These are phyloP conservation scores for Penicillium samsonianum DNA, from an alignment of 495 filamentous ascomycete genomes.

Conservation along the genomic window DNA sequence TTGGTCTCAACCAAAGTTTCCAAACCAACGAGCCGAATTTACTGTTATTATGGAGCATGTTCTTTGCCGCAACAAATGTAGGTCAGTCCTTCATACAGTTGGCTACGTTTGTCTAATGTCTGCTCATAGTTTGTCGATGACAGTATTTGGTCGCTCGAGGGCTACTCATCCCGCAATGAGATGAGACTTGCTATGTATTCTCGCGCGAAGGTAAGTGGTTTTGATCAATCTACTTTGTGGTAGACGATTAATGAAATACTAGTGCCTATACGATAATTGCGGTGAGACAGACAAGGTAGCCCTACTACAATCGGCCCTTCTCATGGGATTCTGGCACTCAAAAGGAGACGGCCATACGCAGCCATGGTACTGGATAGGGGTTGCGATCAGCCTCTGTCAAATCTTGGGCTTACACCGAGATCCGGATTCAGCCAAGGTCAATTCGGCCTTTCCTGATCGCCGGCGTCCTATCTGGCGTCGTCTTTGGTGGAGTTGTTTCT, in stretches of 20 bases:
- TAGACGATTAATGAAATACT: not conserved
- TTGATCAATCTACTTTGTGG: not conserved
- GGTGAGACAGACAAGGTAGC: conserved; percentile 36
- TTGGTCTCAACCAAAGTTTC: conserved; percentile 21
- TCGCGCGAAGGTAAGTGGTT: conserved; percentile 36
- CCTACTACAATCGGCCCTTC: conserved; percentile 38
- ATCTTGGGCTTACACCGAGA: conserved; percentile 37
- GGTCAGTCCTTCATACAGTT: not conserved
- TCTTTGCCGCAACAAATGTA: conserved; percentile 41
- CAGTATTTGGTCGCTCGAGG: conserved; percentile 16
- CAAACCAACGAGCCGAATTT: conserved; percentile 28
- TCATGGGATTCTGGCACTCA: conserved; percentile 45
- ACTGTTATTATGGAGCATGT: conserved; percentile 44
- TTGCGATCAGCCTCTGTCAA: conserved; percentile 36
- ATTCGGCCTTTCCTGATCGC: conserved; percentile 25
- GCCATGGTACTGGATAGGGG: conserved; percentile 43
- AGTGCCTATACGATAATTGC: conserved; percentile 41
- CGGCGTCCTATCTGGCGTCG: conserved; percentile 34
- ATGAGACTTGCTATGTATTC: conserved; percentile 44
- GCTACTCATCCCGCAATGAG: conserved; percentile 35
- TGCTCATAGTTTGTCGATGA: not conserved
- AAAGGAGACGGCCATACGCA: conserved; percentile 36
- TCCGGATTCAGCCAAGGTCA: conserved; percentile 19
- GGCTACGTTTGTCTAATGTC: too few species aligned
- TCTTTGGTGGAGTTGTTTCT: conserved; percentile 44